A percentile compares a stretch with the other conserved stretches of the same genome.
phyloP scores from a whole-genome alignment of 2,329 filamentous ascomycete genomes.

The Huntiella savannae region DNA sequence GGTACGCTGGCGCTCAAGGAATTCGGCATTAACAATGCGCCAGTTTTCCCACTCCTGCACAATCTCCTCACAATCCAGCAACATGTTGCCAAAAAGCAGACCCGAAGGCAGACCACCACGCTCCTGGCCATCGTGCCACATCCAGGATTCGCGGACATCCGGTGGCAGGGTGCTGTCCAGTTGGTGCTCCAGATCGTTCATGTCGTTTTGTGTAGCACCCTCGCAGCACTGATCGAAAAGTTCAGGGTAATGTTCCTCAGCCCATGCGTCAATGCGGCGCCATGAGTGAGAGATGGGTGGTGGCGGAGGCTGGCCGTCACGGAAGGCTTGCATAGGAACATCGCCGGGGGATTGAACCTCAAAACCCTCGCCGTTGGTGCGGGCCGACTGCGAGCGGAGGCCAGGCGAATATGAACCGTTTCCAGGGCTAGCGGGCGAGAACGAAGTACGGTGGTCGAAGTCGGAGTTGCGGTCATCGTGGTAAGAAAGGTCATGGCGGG shows the following conservation, averaged over 20 bases:
- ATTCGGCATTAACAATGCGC: constrained; percentile 83
- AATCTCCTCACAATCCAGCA: constrained; percentile 95
- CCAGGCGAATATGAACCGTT: constrained; percentile 74
- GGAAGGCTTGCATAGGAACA: constrained; percentile 92
- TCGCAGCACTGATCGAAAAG: constrained; percentile 85
- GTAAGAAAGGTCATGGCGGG: constrained; percentile 69
- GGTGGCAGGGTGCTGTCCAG: constrained; percentile 84
- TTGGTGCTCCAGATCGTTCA: constrained; percentile 93
- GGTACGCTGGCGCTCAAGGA: constrained; percentile 38
- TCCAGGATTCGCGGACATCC: constrained; percentile 81
- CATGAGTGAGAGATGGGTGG: constrained; percentile 81
- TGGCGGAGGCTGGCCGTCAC: constrained; percentile 74
- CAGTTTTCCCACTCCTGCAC: constrained; percentile 96
- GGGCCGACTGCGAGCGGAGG: constrained; percentile 58
- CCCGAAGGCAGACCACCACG: constrained; percentile 79
- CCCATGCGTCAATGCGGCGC: constrained; percentile 85
- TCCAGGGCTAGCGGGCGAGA: constrained; percentile 32
- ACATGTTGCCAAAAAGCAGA: constrained; percentile 83
- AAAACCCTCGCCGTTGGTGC: constrained; percentile 42
- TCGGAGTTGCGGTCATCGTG: constrained; percentile 29
- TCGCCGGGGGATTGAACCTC: constrained; percentile 59
- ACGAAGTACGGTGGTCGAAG: constrained; percentile 17
- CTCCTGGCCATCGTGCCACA: constrained; percentile 92
- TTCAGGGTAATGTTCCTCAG: constrained; percentile 88
- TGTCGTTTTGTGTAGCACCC: constrained; percentile 77